Evolutionary conservation across 2,329 filamentous ascomycete genomes (phyloP).

Genomic region (Proliferodiscus dingleyae): DNA sequence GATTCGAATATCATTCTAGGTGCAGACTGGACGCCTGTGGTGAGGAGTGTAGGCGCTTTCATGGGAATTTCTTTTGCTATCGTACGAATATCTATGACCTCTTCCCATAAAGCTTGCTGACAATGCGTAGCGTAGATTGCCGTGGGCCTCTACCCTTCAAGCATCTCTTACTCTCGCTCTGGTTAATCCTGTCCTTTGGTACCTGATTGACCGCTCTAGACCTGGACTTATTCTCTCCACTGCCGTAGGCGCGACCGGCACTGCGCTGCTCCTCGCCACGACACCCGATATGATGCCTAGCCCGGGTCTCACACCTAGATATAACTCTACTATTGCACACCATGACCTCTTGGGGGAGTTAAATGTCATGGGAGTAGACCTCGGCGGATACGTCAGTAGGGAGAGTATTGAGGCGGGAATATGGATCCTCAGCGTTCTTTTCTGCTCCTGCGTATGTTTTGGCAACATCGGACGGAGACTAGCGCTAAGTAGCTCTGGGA

Average conservation of each 20-base stretch:
- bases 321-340: slow-evolving; percentile 12
- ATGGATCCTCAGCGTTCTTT: slow-evolving; percentile 90
- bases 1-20: slow-evolving; percentile 35
- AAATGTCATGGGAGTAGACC: slow-evolving; percentile 8
- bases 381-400: slow-evolving; percentile 53
- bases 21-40: slow-evolving; percentile 71
- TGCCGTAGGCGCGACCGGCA: slow-evolving; percentile 68
- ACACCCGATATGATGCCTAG: slow-evolving; percentile 74
- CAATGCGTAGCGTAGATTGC: slow-evolving; percentile 66
- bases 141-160: slow-evolving; percentile 94
- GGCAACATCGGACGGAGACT: slow-evolving; percentile 87
- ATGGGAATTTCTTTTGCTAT: slow-evolving; percentile 75
- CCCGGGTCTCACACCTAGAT: slow-evolving; percentile 40
- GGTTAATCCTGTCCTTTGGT: slow-evolving; percentile 92
- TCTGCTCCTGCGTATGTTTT: slow-evolving; percentile 93
- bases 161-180: slow-evolving; percentile 83
- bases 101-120: slow-evolving; percentile 5
- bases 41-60: slow-evolving; percentile 66
- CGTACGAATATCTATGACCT: slow-evolving; percentile 53
- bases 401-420: slow-evolving; percentile 68
- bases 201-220: slow-evolving; percentile 84
- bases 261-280: slow-evolving; percentile 66
- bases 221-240: slow-evolving; percentile 78
- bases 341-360: slow-evolving; percentile 9
- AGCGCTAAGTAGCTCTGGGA: slow-evolving; percentile 35